These are phyloP conservation scores for Boletus subluridellus DNA, from an alignment of 1,284 basidiomycete species.

Conservation along the genomic window DNA sequence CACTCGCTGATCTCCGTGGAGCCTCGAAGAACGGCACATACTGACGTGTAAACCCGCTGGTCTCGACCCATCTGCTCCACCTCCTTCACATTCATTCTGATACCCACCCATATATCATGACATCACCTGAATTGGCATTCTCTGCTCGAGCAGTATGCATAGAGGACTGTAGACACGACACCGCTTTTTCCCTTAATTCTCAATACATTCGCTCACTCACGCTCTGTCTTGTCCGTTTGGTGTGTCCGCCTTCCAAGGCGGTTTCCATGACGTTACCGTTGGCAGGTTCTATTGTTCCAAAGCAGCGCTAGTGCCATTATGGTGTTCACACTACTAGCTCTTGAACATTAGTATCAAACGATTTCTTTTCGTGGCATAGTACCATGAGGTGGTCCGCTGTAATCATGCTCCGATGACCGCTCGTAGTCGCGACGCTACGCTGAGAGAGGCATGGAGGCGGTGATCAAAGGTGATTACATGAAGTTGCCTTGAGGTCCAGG, in stretches of 20 bases:
- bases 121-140: no score
- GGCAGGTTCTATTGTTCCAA: neutral
- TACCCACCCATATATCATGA: no score
- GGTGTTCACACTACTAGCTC: neutral
- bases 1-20: neutral
- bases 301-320: neutral
- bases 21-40: neutral
- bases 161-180: no score
- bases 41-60: neutral
- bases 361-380: neutral
- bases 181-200: no score
- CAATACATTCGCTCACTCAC: no score
- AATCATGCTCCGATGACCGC: neutral
- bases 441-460: slow-evolving; percentile 4
- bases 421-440: slow-evolving; percentile 1
- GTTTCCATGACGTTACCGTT: no score
- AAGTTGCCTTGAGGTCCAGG: neutral
- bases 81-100: no score
- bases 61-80: no score
- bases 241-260: no score
- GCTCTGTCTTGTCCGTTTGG: no score
- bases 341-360: neutral
- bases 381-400: neutral
- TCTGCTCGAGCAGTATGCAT: no score
- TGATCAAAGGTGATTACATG: slow-evolving; percentile 15